Evolutionary conservation across 2,329 filamentous ascomycete species (phyloP).

Genomic region (Rhinocladiella similis): DNA sequence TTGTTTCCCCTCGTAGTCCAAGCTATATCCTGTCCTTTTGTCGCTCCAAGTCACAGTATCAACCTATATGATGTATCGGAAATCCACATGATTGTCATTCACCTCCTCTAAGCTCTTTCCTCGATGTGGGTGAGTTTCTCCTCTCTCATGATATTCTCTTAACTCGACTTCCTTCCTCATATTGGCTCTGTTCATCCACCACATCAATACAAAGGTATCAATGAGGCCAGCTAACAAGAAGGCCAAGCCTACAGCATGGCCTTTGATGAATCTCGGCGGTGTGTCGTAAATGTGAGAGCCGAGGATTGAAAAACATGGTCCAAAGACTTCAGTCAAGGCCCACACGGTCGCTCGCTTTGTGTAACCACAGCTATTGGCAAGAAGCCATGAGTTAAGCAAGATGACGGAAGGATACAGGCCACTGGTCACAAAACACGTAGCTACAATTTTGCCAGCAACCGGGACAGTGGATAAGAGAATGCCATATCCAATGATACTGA

Average conservation of each 20-base stretch:
- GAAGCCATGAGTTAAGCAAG: slow-evolving; percentile 1
- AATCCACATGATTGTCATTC: no score
- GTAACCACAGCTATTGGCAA: slow-evolving; percentile 4
- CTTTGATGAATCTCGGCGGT: slow-evolving; percentile 8
- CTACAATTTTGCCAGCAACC: slow-evolving; percentile 2
- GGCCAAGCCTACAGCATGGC: slow-evolving; percentile 15
- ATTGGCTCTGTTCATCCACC: no score
- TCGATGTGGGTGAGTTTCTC: no score
- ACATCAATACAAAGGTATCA: no score
- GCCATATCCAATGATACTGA: slow-evolving; percentile 8
- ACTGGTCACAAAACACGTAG: slow-evolving; percentile 5
- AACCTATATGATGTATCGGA: no score
- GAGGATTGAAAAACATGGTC: slow-evolving; percentile 6
- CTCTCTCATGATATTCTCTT: no score
- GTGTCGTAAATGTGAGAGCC: slow-evolving; percentile 6
- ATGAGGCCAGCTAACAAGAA: no score
- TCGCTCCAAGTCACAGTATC: no score
- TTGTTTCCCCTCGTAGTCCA: no score
- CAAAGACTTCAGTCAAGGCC: slow-evolving; percentile 2
- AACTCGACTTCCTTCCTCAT: no score
- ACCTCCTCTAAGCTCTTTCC: no score
- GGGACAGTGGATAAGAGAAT: slow-evolving; percentile 6
- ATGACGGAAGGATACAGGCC: slow-evolving; percentile 4
- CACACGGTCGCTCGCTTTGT: slow-evolving; percentile 6
- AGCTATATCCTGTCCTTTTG: no score